These are phyloP conservation scores for Aspergillus jensenii DNA, from an alignment of 2,329 filamentous ascomycete genomes.

Conservation along the genomic window DNA sequence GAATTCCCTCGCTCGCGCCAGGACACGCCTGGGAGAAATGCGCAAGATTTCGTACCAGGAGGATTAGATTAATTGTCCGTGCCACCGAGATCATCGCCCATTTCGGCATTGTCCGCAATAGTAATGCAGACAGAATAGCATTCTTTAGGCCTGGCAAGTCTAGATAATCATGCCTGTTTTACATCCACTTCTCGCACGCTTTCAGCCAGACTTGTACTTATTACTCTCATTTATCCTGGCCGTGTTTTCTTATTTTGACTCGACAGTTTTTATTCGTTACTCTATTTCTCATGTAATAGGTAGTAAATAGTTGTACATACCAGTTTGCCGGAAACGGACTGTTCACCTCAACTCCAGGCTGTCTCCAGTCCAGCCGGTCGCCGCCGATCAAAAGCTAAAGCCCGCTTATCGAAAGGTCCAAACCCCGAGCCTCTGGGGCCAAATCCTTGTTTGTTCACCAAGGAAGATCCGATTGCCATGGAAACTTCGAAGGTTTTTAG, in stretches of 20 bases:
- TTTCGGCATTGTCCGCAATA: no score
- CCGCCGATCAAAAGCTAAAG: background rate
- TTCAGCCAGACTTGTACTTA: background rate
- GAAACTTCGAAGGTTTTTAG: background rate
- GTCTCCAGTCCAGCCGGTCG: background rate
- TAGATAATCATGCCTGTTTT: background rate
- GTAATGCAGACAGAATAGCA: no score
- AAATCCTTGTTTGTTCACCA: no score
- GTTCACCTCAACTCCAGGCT: background rate
- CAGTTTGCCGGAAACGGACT: background rate
- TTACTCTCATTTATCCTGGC: background rate
- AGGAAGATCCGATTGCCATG: background rate
- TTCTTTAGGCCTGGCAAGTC: background rate
- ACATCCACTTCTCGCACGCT: background rate
- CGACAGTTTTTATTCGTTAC: background rate
- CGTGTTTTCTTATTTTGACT: background rate
- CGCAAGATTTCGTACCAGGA: constrained; percentile 94
- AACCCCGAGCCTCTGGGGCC: background rate
- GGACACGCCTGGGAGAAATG: constrained; percentile 91
- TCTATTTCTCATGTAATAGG: background rate
- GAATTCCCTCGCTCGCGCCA: constrained; percentile 76
- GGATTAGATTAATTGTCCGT: constrained; percentile 47
- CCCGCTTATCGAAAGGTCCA: background rate
- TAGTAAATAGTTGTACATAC: background rate
- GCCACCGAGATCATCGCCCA: background rate